Evolutionary conservation across 805 yeast genomes (phyloP), one percentile per base, ranked within the genome.

Genomic region (Kodamaea fukazawae): DNA sequence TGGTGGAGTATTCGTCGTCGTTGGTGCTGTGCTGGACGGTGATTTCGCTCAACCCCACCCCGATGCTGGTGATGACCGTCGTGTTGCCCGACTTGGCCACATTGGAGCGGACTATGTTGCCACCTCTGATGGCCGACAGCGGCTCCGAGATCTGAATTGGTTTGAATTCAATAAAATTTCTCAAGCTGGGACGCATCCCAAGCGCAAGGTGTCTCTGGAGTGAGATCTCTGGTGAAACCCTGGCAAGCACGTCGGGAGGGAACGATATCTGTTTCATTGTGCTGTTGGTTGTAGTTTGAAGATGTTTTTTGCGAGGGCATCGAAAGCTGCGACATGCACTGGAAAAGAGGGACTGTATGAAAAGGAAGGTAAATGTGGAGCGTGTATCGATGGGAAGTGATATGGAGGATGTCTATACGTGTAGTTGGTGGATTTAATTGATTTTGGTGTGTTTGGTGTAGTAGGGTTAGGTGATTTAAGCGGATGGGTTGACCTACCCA

Each of bases 151-250:
- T 59, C 9, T 64, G 55, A 2, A 85, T 61, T 2, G 79, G 71
- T 48, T 83, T 78, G 61, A 85, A 85, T 62, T 90, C 96, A 49
- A 76, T 76, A 52, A 81, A 78, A 25, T 72, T 70, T 32, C 96
- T 75, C 36, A 82, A 62, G 34, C 81, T 77, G 7, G 96, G 96
- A 46, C 97, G 79, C 15, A 83, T 54, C 0, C 93, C 91, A 13
- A 79, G 65, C 13, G 83, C 74, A 11, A 90, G 58, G 58, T 88
- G 95, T 54, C 95, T 75, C 55, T 85, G 84, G 32, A 90, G 68
- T 4, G 91, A 84, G 10, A 86, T 57, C 41, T 87, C 96, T 1
- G 97, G 96, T 2, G 95, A 87, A 27, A 90, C 76, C 38, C 93
- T 68, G 1, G 93, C 89, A 31, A 90, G 67, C 8, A 88, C 87